Percentiles rank a stretch among this genome's conserved stretches.
phyloP scores from a whole-genome alignment of 2,329 filamentous ascomycete genomes.

The Thelonectria discophora region DNA sequence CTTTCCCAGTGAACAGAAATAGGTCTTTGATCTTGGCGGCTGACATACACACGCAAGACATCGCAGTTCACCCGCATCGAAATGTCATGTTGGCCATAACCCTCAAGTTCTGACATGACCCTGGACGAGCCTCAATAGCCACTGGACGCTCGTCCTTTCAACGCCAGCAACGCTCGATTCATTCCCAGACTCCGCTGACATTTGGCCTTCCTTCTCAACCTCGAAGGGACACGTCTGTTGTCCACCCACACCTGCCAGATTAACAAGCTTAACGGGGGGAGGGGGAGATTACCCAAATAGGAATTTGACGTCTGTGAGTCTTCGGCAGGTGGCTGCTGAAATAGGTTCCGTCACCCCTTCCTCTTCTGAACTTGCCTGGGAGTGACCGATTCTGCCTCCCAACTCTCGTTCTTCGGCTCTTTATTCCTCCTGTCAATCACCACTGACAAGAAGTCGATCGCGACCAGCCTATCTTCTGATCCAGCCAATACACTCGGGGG shows the following conservation, averaged over 20 bases:
- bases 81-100: background rate
- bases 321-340: background rate
- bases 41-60: background rate
- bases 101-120: background rate
- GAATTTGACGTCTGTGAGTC: background rate
- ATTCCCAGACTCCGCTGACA: background rate
- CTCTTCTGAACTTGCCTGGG: background rate
- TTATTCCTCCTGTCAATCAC: conserved; percentile 1
- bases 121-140: background rate
- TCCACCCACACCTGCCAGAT: background rate
- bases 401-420: background rate
- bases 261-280: background rate
- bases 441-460: background rate
- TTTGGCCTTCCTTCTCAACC: background rate
- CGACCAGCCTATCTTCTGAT: background rate
- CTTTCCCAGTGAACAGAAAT: background rate
- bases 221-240: background rate
- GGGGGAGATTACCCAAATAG: background rate
- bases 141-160: background rate
- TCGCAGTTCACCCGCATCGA: background rate
- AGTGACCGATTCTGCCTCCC: conserved; percentile 8
- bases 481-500: background rate
- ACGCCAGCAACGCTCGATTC: background rate
- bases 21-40: background rate
- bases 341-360: conserved; percentile 17